Percentiles rank a stretch among this genome's conserved stretches.
These are phyloP conservation scores for Colletotrichum sansevieriae DNA, from an alignment of 2,329 filamentous ascomycete species.

Conservation along the genomic window DNA sequence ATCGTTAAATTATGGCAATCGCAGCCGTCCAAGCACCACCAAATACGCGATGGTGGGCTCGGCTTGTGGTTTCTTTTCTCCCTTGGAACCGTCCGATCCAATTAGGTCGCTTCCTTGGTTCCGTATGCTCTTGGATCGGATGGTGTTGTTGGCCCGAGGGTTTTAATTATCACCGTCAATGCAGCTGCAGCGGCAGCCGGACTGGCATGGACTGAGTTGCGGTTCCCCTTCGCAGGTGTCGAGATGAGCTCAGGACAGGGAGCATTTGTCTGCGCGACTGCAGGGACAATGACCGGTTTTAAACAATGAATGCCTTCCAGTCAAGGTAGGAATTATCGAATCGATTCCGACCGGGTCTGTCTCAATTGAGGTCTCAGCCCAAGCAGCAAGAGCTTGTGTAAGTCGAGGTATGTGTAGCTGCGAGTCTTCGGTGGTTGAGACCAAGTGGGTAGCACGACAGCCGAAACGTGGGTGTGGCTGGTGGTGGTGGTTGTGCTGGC, in stretches of 20 bases:
- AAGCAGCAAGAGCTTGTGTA: slow-evolving; percentile 23
- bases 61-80: slow-evolving; percentile 35
- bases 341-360: slow-evolving; percentile 17
- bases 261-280: background rate
- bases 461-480: slow-evolving; percentile 39
- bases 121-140: slow-evolving; percentile 2
- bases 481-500: slow-evolving; percentile 21
- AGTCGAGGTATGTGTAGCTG: slow-evolving; percentile 10
- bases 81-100: slow-evolving; percentile 19
- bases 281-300: background rate
- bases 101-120: slow-evolving; percentile 30
- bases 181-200: slow-evolving; percentile 18
- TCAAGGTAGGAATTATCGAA: slow-evolving; percentile 13
- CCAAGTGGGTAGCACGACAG: slow-evolving; percentile 20
- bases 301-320: slow-evolving; percentile 12
- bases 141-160: slow-evolving; percentile 22
- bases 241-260: background rate
- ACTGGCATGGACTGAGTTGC: slow-evolving; percentile 22
- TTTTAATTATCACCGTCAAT: slow-evolving; percentile 16
- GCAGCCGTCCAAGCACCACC: slow-evolving; percentile 37
- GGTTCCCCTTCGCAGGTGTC: slow-evolving; percentile 23
- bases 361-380: slow-evolving; percentile 29
- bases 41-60: background rate
- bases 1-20: slow-evolving; percentile 29
- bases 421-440: slow-evolving; percentile 18